Evolutionary conservation across 208 protist genomes (phyloP).

Genomic region (Acanthamoeba pearcei): DNA sequence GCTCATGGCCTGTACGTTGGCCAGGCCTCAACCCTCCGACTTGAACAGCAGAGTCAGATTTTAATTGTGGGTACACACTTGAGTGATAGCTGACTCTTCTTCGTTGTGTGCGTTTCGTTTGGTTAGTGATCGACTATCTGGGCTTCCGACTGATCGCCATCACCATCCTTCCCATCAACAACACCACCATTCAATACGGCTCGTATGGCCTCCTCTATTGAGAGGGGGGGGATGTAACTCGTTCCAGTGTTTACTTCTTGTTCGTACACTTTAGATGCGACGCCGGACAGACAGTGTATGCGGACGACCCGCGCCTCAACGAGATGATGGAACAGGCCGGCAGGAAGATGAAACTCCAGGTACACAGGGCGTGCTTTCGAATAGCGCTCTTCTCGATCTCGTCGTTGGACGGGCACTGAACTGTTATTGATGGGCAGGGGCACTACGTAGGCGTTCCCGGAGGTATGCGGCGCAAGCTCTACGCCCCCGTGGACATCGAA

Average conservation of each 20-base stretch:
- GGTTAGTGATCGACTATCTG: slow-evolving; percentile 60
- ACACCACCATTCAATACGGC: neutral
- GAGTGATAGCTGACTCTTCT: no score
- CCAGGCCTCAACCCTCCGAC: no score
- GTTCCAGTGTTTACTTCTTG: neutral
- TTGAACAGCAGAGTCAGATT: neutral
- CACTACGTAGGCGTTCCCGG: slow-evolving; percentile 14
- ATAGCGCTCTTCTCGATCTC: no score
- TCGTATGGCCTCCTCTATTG: neutral
- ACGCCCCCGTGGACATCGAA: slow-evolving; percentile 67
- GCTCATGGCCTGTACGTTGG: slow-evolving; percentile 63
- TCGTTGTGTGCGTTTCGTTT: neutral
- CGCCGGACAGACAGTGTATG: neutral
- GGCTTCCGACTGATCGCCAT: slow-evolving; percentile 55
- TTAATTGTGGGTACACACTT: neutral
- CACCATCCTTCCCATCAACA: slow-evolving; percentile 37
- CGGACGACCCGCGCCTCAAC: slow-evolving; percentile 2
- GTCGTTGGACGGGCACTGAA: no score
- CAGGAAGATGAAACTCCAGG: slow-evolving; percentile 27
- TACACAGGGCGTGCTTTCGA: neutral
- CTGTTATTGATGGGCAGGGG: neutral
- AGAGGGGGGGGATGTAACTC: neutral
- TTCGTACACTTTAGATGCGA: neutral
- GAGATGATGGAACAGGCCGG: slow-evolving; percentile 62
- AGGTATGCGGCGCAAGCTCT: neutral